Evolutionary conservation across 345 rosid species (phyloP).

Genomic region (Aquilaria sinensis): DNA sequence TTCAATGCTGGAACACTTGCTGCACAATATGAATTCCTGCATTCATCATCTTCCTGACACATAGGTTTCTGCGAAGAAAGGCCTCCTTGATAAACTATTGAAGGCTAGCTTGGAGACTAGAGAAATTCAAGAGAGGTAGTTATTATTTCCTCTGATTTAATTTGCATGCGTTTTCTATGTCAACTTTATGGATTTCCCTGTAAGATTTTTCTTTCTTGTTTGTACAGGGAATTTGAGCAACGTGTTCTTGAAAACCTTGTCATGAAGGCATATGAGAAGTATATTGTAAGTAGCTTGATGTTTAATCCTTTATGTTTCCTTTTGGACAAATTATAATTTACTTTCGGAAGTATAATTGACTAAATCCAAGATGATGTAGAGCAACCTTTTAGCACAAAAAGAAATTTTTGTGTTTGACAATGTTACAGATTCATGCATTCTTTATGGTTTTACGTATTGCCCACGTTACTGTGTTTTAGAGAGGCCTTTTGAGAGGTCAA

Average conservation of each 20-base stretch:
- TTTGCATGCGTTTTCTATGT: constrained; percentile 8
- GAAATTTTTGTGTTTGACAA: no score
- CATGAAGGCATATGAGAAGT: constrained; percentile 48
- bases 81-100: constrained; percentile 50
- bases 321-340: background rate
- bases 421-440: no score
- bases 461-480: no score
- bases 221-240: constrained; percentile 61
- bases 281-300: constrained; percentile 41
- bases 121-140: constrained; percentile 71
- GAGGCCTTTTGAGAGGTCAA: no score
- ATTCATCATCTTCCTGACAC: no score
- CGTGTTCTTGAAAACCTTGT: constrained; percentile 74
- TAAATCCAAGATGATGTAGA: no score
- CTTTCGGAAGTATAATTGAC: no score
- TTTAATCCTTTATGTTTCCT: background rate
- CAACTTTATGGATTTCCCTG: constrained; percentile 11
- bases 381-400: no score
- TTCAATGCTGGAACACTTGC: no score
- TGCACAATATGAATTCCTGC: no score
- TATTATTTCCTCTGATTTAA: constrained; percentile 15
- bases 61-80: constrained; percentile 64
- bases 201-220: constrained; percentile 3
- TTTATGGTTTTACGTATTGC: no score
- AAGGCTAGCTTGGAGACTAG: constrained; percentile 55